phyloP scores from a whole-genome alignment of 768 basidiomycete genomes.

The Cystobasidium tubakii region DNA sequence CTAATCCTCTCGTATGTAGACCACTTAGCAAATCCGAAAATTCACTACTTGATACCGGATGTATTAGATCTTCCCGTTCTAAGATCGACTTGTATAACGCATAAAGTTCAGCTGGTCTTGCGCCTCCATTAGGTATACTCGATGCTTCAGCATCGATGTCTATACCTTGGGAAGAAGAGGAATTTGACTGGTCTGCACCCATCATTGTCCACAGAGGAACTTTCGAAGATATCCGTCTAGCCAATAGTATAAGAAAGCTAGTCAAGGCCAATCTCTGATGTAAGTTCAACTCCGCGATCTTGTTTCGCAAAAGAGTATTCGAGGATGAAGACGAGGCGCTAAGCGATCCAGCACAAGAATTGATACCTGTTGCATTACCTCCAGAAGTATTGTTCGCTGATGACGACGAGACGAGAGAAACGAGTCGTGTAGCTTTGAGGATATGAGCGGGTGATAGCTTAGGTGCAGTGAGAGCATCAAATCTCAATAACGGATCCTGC shows the following conservation, averaged over 20 bases:
- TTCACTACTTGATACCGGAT: constrained; percentile 65
- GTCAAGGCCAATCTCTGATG: constrained; percentile 69
- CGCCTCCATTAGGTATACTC: constrained; percentile 49
- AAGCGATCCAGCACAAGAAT: constrained; percentile 43
- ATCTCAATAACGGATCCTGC: not conserved
- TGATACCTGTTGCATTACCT: constrained; percentile 41
- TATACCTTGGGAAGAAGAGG: constrained; percentile 46
- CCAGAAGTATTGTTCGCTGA: constrained; percentile 50
- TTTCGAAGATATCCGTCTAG: constrained; percentile 57
- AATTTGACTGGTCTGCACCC: not conserved
- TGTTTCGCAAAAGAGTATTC: constrained; percentile 60
- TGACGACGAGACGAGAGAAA: constrained; percentile 52
- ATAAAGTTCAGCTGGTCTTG: constrained; percentile 63
- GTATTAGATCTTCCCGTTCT: constrained; percentile 53
- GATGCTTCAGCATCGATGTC: constrained; percentile 57
- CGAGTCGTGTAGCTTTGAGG: constrained; percentile 67
- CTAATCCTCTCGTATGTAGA: constrained; percentile 67
- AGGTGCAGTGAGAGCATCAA: constrained; percentile 37
- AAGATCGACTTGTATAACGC: constrained; percentile 62
- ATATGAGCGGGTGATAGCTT: constrained; percentile 64
- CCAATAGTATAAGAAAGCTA: constrained; percentile 60
- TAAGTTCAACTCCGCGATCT: constrained; percentile 64
- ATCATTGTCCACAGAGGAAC: constrained; percentile 45
- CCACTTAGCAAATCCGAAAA: constrained; percentile 67
- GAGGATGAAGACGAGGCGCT: constrained; percentile 46